Evolutionary conservation across 495 filamentous ascomycete genomes (phyloP).

Genomic region (Amphirosellinia nigrospora): DNA sequence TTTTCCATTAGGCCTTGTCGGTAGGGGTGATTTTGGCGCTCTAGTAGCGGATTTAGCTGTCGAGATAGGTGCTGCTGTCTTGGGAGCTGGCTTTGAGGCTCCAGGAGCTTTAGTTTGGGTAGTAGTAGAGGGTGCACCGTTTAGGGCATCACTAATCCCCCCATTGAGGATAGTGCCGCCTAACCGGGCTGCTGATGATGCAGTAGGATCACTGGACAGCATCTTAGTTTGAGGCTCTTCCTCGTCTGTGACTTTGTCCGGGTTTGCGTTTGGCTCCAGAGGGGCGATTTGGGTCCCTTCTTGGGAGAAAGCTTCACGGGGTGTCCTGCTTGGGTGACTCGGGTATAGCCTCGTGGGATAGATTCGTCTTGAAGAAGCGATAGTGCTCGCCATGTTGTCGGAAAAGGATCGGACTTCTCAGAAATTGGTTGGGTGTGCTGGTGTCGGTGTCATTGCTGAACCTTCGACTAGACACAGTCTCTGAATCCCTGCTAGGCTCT

Average conservation of each 20-base stretch:
- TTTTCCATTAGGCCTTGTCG: conserved; percentile 41
- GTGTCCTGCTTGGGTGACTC: conserved; percentile 40
- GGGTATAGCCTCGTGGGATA: conserved; percentile 42
- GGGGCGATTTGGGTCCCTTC: conserved; percentile 29
- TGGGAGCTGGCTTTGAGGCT: conserved; percentile 33
- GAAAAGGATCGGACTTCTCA: conserved; percentile 43
- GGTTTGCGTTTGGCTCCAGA: conserved; percentile 37
- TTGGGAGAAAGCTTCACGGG: conserved; percentile 27
- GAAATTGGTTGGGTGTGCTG: conserved; percentile 37
- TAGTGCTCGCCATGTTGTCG: conserved; percentile 37
- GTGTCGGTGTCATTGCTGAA: conserved; percentile 45
- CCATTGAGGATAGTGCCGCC: conserved; percentile 27
- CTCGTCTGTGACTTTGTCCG: conserved; percentile 41
- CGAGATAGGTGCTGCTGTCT: conserved; percentile 40
- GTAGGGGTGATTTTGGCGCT: conserved; percentile 46
- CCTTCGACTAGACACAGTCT: conserved; percentile 42
- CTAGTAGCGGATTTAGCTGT: conserved; percentile 45
- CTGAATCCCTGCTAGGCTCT: conserved; percentile 51
- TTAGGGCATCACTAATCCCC: conserved; percentile 21
- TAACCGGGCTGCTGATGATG: conserved; percentile 31
- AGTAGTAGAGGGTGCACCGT: conserved; percentile 25
- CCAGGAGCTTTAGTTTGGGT: conserved; percentile 27
- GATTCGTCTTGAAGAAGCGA: conserved; percentile 37
- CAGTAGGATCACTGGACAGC: conserved; percentile 35
- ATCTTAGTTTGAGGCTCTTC: conserved; percentile 38